Evolutionary conservation across 768 basidiomycete genomes (phyloP), one percentile per base, ranked within the genome.

Genomic region (Rhodosporidiobolus odoratus): DNA sequence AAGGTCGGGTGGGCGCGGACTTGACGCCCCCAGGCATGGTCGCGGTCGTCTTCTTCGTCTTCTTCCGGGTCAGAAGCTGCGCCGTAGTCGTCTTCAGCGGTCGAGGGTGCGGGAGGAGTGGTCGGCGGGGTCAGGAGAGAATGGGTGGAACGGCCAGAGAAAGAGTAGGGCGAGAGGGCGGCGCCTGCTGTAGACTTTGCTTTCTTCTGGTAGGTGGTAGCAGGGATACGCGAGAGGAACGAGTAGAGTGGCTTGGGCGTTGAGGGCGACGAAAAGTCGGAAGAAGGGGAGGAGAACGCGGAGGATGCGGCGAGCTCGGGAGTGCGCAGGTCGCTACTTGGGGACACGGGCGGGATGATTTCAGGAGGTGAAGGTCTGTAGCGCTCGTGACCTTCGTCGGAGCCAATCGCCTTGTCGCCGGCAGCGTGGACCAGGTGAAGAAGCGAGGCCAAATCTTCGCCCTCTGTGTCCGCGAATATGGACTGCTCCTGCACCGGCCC

Each of bases 151-250:
- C 9, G 32, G 32, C 13, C 7, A 10, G 48, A 23, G 54, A 56
- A 34, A 35, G 54, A 34, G 54, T 4, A 19, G 54, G 54, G 34
- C 54, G 32, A 35, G 54, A 9, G 52, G 52, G 8, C 6, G 15
- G 48, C 48, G 43, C 8, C 13, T 12, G 16, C 16, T 4, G 54
- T 16, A 30, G 34, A 34, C 32, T 34, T 34, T 35, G 32, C 54
- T n/a, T 10, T 6, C 32, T 50, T 50, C 10, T 53, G 5, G 27
- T n/a, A 30, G 52, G 52, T 17, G 13, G 32, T 5, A 5, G 6
- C 16, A 23, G 82, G 71, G 45, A 77, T 76, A 3, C 78, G 74
- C 3, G 60, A 66, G 40, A 78, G 64, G 68, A 78, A 80, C 45
- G 71, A 73, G 45, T 77, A 71, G 12, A 79, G 72, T 1, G 61